Evolutionary conservation across 108 stramenopile species (phyloP).

Genomic region (Seminavis robusta): DNA sequence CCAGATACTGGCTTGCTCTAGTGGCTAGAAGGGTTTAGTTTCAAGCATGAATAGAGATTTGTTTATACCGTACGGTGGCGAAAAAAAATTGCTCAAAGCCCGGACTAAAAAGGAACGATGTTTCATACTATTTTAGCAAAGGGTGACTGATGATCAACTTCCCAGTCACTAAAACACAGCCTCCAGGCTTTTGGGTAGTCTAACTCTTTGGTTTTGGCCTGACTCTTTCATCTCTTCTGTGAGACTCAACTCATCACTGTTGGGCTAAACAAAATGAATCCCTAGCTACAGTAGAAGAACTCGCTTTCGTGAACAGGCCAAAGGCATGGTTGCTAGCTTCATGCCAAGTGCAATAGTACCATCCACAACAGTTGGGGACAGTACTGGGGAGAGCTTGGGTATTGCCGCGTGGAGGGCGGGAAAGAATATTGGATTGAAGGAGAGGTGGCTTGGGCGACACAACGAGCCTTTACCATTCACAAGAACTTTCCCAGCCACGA

Average conservation of each 20-base stretch:
- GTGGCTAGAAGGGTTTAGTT: too few relatives aligned
- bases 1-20: too few relatives aligned
- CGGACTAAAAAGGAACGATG: too few relatives aligned
- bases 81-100: too few relatives aligned
- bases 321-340: not conserved
- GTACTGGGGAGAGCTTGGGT: slow-evolving; percentile 69
- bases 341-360: not conserved
- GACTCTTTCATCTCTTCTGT: too few relatives aligned
- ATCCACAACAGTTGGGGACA: not conserved
- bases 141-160: too few relatives aligned
- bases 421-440: slow-evolving; percentile 72
- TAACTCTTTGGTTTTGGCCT: too few relatives aligned
- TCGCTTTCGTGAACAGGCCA: not conserved
- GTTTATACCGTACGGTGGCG: too few relatives aligned
- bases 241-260: not conserved
- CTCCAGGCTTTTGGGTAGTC: too few relatives aligned
- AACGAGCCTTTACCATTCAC: slow-evolving; percentile 51
- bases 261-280: not conserved
- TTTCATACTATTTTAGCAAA: too few relatives aligned
- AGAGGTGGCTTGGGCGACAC: slow-evolving; percentile 77
- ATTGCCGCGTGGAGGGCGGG: slow-evolving; percentile 55
- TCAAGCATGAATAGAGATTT: too few relatives aligned
- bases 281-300: not conserved
- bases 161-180: too few relatives aligned
- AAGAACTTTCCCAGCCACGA: slow-evolving; percentile 77